Percentiles rank a stretch among this genome's conserved stretches.
Conservation (phyloP, 31 red algal genomes). For the Odonthalia washingtoniensis region DNA sequence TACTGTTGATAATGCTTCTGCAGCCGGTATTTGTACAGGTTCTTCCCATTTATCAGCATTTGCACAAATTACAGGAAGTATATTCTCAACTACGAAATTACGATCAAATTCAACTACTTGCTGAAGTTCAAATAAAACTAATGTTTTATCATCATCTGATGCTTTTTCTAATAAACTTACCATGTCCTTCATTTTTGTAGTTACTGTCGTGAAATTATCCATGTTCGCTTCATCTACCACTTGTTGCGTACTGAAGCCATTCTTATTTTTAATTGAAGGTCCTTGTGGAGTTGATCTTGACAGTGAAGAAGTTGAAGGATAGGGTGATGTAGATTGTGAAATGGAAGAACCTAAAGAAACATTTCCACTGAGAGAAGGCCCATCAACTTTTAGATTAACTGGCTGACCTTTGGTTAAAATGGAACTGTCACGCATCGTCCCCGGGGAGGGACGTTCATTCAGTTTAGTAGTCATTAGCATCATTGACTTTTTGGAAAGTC, state of each 20-base stretch:
- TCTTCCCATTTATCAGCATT: constrained; percentile 52
- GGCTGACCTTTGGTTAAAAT: too few species aligned
- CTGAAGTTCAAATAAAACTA: constrained; percentile 79
- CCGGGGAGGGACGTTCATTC: too few species aligned
- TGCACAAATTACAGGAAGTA: constrained; percentile 76
- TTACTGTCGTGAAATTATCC: background rate
- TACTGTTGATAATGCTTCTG: constrained; percentile 60
- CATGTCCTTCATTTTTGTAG: constrained; percentile 40
- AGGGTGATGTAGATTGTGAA: too few species aligned
- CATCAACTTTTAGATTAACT: too few species aligned
- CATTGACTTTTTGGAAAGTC: too few species aligned
- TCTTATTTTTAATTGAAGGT: background rate
- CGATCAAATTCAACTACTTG: constrained; percentile 67
- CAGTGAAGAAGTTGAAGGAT: too few species aligned
- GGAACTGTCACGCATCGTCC: too few species aligned
- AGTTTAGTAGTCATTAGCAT: too few species aligned
- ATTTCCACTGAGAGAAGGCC: too few species aligned
- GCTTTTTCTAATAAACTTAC: constrained; percentile 43
- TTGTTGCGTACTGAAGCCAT: background rate
- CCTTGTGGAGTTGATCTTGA: too few species aligned
- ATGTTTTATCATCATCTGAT: constrained; percentile 42
- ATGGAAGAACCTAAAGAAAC: too few species aligned
- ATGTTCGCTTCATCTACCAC: background rate
- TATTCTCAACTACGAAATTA: constrained; percentile 47
- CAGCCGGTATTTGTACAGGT: constrained; percentile 69